These are phyloP conservation scores for Edaphochlamys debaryana DNA, from an alignment of 139 green algal genomes.

Conservation along the genomic window DNA sequence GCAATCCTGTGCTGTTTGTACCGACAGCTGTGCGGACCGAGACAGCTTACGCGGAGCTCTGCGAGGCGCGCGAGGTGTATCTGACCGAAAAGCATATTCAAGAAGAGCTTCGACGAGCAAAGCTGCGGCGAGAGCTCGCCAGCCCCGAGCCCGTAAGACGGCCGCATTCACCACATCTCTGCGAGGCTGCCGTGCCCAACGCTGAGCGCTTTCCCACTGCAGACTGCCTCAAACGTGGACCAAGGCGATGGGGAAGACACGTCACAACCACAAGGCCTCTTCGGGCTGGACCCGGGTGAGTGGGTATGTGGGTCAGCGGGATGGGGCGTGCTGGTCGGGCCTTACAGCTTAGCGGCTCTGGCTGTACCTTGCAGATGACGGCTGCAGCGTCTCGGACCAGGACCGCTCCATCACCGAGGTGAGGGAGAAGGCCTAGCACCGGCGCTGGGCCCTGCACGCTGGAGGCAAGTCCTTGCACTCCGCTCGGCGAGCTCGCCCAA, in stretches of 20 bases:
- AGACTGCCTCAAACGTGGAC: too few relatives aligned
- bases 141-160: not conserved
- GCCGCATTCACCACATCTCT: not conserved
- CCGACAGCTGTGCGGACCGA: too few relatives aligned
- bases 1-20: too few relatives aligned
- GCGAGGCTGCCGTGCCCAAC: not conserved
- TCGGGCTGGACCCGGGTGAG: too few relatives aligned
- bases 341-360: not conserved
- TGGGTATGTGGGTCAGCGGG: not conserved
- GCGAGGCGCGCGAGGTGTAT: not conserved
- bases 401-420: not conserved
- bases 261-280: too few relatives aligned
- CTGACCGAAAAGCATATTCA: not conserved
- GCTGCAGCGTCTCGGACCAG: slow-evolving; percentile 22
- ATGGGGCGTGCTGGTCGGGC: not conserved
- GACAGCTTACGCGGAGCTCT: not conserved
- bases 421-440: too few relatives aligned
- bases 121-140: not conserved
- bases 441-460: too few relatives aligned
- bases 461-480: not conserved
- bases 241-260: too few relatives aligned
- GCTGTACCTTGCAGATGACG: not conserved
- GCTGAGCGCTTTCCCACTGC: too few relatives aligned
- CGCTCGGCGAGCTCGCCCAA: not conserved
- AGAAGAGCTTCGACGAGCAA: not conserved